Conservation (phyloP, 2,329 filamentous ascomycete genomes). For the Pseudogymnoascus sp. region DNA sequence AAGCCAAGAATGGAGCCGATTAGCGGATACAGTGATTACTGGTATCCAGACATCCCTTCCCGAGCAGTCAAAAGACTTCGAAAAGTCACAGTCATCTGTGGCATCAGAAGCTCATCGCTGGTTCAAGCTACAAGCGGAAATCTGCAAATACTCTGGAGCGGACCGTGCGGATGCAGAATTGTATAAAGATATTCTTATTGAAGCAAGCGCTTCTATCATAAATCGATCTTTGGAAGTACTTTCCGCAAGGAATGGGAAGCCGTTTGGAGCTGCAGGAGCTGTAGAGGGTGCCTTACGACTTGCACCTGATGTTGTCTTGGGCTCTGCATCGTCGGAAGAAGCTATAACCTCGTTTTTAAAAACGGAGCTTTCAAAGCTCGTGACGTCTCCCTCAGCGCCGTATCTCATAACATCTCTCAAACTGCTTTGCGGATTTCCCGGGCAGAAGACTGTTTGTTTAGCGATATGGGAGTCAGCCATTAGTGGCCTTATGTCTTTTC, state of each 20-base stretch:
- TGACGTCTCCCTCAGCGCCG: slow-evolving; percentile 59
- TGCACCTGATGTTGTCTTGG: slow-evolving; percentile 34
- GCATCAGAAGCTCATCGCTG: slow-evolving; percentile 59
- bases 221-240: slow-evolving; percentile 39
- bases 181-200: slow-evolving; percentile 14
- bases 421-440: slow-evolving; percentile 39
- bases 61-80: slow-evolving; percentile 70
- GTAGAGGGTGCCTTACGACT: slow-evolving; percentile 44
- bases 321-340: slow-evolving; percentile 35
- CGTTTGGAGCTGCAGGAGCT: slow-evolving; percentile 53
- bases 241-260: slow-evolving; percentile 50
- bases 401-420: slow-evolving; percentile 59
- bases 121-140: slow-evolving; percentile 37
- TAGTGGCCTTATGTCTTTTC: slow-evolving; percentile 32
- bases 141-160: slow-evolving; percentile 33
- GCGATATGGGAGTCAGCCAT: slow-evolving; percentile 31
- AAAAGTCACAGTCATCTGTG: slow-evolving; percentile 61
- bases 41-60: slow-evolving; percentile 67
- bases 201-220: slow-evolving; percentile 20
- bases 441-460: slow-evolving; percentile 25
- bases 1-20: slow-evolving; percentile 47
- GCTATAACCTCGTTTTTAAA: slow-evolving; percentile 43
- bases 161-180: slow-evolving; percentile 24
- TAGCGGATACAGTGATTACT: slow-evolving; percentile 54
- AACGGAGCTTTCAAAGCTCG: slow-evolving; percentile 47